Evolutionary conservation across 139 green algal species (phyloP).

Genomic region (Deuterostichococcus epilithicus): DNA sequence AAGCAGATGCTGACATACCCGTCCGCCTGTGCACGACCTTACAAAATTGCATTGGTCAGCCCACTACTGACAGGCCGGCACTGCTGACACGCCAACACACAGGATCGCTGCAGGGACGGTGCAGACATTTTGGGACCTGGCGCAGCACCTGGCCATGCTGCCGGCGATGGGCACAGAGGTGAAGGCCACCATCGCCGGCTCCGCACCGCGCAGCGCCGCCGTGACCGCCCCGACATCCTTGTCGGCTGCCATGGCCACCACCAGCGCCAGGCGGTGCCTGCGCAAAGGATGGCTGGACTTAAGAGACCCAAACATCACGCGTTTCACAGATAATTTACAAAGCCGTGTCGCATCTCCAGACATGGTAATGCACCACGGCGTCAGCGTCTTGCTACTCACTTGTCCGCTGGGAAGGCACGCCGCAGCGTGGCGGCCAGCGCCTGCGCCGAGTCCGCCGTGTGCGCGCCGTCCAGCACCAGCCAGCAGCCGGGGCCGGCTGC

Average conservation of each 20-base stretch:
- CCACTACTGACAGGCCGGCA: not conserved
- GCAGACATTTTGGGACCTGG: not conserved
- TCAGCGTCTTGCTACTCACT: too few relatives aligned
- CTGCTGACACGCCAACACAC: not conserved
- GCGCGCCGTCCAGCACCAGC: constrained; percentile 75
- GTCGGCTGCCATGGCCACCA: constrained; percentile 79
- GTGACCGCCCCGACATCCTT: constrained; percentile 65
- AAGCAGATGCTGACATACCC: not conserved
- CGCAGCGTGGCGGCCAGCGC: constrained; percentile 50
- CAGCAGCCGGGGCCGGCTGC: constrained; percentile 5
- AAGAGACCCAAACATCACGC: too few relatives aligned
- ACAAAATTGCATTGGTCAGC: not conserved
- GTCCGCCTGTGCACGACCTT: not conserved
- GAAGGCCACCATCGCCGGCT: constrained; percentile 61
- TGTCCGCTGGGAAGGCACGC: constrained; percentile 42
- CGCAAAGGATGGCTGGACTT: too few relatives aligned
- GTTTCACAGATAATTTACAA: too few relatives aligned
- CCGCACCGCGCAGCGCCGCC: constrained; percentile 24
- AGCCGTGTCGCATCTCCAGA: too few relatives aligned
- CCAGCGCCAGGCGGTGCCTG: constrained; percentile 47
- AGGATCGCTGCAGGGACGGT: not conserved
- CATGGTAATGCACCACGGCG: too few relatives aligned
- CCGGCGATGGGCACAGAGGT: constrained; percentile 64
- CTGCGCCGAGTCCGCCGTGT: constrained; percentile 62
- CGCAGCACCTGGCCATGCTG: constrained; percentile 24